Base-by-base conservation (phyloP, 345 rosid genomes). In the Gossypium herbaceum region DNA sequence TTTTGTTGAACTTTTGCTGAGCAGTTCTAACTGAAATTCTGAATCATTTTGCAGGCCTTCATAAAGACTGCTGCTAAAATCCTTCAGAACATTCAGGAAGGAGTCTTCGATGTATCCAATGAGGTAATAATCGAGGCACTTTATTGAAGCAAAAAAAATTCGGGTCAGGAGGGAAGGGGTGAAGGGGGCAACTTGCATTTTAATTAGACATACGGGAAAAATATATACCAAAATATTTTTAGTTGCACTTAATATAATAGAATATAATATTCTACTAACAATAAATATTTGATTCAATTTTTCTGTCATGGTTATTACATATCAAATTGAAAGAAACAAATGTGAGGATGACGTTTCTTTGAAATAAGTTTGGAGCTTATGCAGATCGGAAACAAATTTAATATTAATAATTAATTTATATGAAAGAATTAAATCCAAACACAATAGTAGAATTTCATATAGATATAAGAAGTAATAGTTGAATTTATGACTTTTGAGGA, bases 21-120 rank as follows among this genome's bases (percentile, higher is more conserved):
- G 12, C 16, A 56, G 39, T 71, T 6, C 20, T 74, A 66, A n/a
- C 25, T 71, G 17, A 69, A 51, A 41, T 20, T 2, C 0, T 41
- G 12, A 57, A 70, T 11, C 60, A 24, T 71, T 50, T 48, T 73
- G 63, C 86, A 95, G 99, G 99, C 64, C 39, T 59, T 59, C 64
- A 59, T 59, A 12, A 59, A 4, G 64, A 59, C 64, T 59, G 64
- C 64, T 44, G 92, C 89, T 44, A 90, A 95, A 88, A 91, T 95
- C 85, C 97, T 88, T 77, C 91, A 91, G 82, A 92, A 95, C 70
- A 95, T 95, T 66, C 93, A 91, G 79, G 99, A 92, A 1, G 98
- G 98, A 0, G 88, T 91, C 3, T 87, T 92, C 78, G 97, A 92
- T 83, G 93, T 86, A 77, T 89, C 97, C 72, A 91, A 91, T 62